Evolutionary conservation across 2,329 filamentous ascomycete genomes (phyloP).

Genomic region (Beauveria bassiana): DNA sequence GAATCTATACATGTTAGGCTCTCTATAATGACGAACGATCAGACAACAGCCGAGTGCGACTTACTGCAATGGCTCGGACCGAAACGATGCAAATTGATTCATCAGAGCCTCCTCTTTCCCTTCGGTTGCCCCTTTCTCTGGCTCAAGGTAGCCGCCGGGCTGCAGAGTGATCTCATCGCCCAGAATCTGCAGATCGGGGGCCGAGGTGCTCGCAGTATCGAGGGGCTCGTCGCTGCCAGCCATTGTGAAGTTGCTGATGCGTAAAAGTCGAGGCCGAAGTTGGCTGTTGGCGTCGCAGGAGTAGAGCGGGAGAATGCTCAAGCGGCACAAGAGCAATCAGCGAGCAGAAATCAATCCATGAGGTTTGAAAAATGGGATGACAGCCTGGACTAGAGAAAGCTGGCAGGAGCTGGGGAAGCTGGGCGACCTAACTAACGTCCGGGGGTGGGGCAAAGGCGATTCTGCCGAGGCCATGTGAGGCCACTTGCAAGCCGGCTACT

Average conservation of each 20-base stretch:
- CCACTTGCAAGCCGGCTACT: not conserved
- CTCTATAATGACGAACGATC: no score
- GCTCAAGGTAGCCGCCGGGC: slow-evolving; percentile 59
- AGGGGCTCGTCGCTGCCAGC: slow-evolving; percentile 21
- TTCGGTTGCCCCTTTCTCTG: slow-evolving; percentile 37
- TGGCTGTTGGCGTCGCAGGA: not conserved
- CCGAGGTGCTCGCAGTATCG: slow-evolving; percentile 34
- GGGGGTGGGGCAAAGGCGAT: slow-evolving; percentile 8
- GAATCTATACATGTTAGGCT: slow-evolving; percentile 50
- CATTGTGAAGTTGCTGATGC: slow-evolving; percentile 18
- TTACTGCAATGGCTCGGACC: slow-evolving; percentile 56
- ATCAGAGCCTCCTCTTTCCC: slow-evolving; percentile 62
- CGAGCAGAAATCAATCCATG: not conserved
- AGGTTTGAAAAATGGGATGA: not conserved
- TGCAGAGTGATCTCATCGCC: slow-evolving; percentile 68
- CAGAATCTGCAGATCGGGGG: slow-evolving; percentile 71
- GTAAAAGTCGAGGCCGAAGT: not conserved
- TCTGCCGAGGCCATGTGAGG: slow-evolving; percentile 12
- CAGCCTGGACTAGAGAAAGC: not conserved
- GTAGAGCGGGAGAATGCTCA: not conserved
- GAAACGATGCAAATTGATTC: slow-evolving; percentile 81
- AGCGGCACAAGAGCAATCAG: not conserved
- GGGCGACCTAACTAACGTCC: not conserved
- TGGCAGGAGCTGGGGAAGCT: slow-evolving; percentile 1
- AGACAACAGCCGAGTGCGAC: not conserved